Conservation (phyloP, 257 asterid species). For the Mitragyna speciosa region DNA sequence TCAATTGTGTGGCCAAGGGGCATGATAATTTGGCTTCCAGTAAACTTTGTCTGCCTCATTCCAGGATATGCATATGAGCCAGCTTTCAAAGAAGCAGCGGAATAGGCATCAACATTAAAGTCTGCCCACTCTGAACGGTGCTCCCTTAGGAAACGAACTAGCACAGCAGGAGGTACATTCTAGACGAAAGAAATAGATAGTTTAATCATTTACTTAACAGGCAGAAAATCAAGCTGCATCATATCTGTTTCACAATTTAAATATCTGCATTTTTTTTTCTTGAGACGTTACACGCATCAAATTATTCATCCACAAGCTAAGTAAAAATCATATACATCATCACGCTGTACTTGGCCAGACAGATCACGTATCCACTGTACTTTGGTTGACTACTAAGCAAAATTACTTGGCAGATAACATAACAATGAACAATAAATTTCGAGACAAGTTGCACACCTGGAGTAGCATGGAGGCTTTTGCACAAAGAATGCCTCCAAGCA, state of each 20-base stretch:
- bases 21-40: constrained; percentile 95
- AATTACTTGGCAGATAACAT: neutral
- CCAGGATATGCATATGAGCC: constrained; percentile 75
- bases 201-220: neutral
- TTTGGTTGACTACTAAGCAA: neutral
- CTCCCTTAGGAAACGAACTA: constrained; percentile 90
- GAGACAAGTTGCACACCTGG: constrained; percentile 46
- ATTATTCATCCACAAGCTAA: neutral
- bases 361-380: neutral
- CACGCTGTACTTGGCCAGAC: neutral
- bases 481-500: constrained; percentile 80
- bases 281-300: neutral
- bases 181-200: constrained; percentile 29
- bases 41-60: constrained; percentile 82
- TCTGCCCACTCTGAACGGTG: constrained; percentile 99
- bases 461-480: constrained; percentile 98
- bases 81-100: constrained; percentile 75
- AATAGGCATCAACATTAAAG: constrained; percentile 83
- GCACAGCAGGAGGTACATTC: constrained; percentile 91
- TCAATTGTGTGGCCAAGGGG: constrained; percentile 92
- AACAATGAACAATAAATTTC: neutral
- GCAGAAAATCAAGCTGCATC: neutral
- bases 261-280: neutral
- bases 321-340: neutral
- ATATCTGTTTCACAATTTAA: neutral